phyloP scores from a whole-genome alignment of 441 rosid genomes.

The Euphorbia schlechtendalii region DNA sequence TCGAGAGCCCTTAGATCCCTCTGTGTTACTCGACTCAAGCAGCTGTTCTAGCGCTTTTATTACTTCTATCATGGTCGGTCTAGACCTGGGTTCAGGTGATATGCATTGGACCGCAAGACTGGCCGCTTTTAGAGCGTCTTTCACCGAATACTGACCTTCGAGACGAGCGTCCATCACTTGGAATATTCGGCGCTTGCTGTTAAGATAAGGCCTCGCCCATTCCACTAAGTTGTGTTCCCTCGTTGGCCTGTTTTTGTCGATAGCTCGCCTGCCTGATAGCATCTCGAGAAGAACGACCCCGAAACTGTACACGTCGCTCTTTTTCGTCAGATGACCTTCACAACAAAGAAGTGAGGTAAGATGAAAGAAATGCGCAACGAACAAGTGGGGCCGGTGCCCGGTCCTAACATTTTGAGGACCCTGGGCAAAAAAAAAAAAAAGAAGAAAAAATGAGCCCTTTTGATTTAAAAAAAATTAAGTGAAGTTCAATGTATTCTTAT shows the following conservation, averaged over 20 bases:
- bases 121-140: slow-evolving; percentile 45
- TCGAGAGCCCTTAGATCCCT: slow-evolving; percentile 14
- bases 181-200: slow-evolving; percentile 56
- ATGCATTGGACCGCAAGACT: slow-evolving; percentile 59
- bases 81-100: slow-evolving; percentile 50
- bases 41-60: slow-evolving; percentile 50
- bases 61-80: slow-evolving; percentile 60
- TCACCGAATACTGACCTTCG: slow-evolving; percentile 52
- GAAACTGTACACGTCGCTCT: slow-evolving; percentile 76
- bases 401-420: too few relatives aligned
- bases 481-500: too few relatives aligned
- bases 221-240: slow-evolving; percentile 76
- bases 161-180: slow-evolving; percentile 60
- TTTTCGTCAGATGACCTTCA: slow-evolving; percentile 61
- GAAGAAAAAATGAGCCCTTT: too few relatives aligned
- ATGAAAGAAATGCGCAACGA: neutral
- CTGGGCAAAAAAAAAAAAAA: too few relatives aligned
- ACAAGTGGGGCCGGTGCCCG: too few relatives aligned
- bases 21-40: slow-evolving; percentile 25
- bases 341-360: slow-evolving; percentile 9
- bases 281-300: slow-evolving; percentile 87
- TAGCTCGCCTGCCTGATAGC: slow-evolving; percentile 66
- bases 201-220: slow-evolving; percentile 75
- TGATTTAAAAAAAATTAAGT: too few relatives aligned
- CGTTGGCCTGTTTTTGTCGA: slow-evolving; percentile 63